Base-by-base conservation (phyloP, 2,329 filamentous ascomycete species). In the Epichloe coenophiala region DNA sequence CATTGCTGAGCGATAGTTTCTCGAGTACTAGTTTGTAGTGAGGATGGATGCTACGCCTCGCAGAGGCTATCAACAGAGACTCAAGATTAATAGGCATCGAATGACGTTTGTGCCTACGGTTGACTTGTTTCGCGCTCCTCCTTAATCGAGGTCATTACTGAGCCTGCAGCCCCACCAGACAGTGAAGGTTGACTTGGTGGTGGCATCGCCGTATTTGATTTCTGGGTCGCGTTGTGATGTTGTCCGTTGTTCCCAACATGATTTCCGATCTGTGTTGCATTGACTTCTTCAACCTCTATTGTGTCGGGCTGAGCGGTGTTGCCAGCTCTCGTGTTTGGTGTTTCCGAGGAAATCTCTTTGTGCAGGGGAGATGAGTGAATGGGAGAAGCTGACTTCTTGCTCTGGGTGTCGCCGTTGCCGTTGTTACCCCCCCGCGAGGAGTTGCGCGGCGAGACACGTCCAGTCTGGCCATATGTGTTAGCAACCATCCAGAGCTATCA, bases 371-470 rank as follows among this genome's bases (percentile, higher is more conserved):
- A 80, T 0, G 72, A 71, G 52, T 75, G 71, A 11, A 65, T 65
- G 2, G 77, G 76, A 37, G 77, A 80, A 19, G 68, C 70, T 31
- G 76, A 80, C 56, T 74, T 76, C 61, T 75, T 78, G 62, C 74
- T 79, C 49, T 67, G 64, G 31, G 67, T 60, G 51, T 78, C 70
- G 15, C 62, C 63, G 49, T 72, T 67, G 17, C 57, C 69, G 54
- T 68, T 72, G 48, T 65, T 69, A 9, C 69, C 73, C 21, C 72
- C 21, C 17, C 75, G 69, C 11, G 74, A 76, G 43, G 76, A 80
- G 57, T 74, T 79, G 51, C 78, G 74, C 31, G 78, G 77, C 37
- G 78, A 81, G 41, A 81, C 76, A 44, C 77, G 73, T 44, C 78
- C 78, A 49, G 72, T 79, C 77, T 80, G 53, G 19, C 19, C 19